phyloP scores from a whole-genome alignment of 2,329 filamentous ascomycete species.

The Albifimbria verrucaria region DNA sequence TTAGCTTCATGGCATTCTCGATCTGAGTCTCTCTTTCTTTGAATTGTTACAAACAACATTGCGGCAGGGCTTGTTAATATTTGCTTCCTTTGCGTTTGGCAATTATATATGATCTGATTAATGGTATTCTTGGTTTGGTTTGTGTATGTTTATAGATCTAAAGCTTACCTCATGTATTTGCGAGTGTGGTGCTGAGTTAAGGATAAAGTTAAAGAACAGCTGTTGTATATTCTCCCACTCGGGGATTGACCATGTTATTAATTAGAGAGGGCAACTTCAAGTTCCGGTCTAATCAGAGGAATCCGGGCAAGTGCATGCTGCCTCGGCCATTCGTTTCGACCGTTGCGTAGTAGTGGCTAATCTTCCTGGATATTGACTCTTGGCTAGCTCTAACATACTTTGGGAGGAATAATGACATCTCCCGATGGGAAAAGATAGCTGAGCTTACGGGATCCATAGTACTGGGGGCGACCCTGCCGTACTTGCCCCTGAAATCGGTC shows the following conservation, averaged over 20 bases:
- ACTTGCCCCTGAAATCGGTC: neutral
- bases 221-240: no score
- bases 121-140: no score
- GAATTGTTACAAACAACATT: no score
- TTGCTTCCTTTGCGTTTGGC: no score
- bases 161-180: no score
- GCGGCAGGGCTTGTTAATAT: no score
- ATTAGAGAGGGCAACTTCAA: neutral
- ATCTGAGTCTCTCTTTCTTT: no score
- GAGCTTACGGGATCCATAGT: conserved; percentile 8
- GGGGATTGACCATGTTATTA: neutral
- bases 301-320: neutral
- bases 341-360: neutral
- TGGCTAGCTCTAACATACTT: conserved; percentile 4
- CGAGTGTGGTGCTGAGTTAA: no score
- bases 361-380: conserved; percentile 27
- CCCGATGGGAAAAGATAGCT: conserved; percentile 5
- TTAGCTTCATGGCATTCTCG: no score
- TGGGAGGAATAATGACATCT: conserved; percentile 5
- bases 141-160: no score
- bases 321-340: neutral
- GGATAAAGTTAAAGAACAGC: no score
- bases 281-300: neutral
- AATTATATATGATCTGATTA: no score
- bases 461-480: neutral